Conservation (phyloP, 129 eudicot species). For the Glebionis coronaria region DNA sequence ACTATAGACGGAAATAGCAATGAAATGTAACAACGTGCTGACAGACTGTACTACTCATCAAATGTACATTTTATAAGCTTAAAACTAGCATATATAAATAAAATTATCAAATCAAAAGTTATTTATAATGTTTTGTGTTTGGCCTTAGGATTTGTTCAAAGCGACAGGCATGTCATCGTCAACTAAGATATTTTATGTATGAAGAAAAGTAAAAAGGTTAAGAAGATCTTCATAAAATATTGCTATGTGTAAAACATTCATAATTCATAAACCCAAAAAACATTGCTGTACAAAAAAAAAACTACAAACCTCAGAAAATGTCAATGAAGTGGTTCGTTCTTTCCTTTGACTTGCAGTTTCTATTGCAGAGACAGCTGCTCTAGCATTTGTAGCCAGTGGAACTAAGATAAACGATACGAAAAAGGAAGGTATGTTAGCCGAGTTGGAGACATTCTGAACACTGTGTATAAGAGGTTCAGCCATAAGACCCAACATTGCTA, state of each 20-base stretch:
- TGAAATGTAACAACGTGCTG: too few relatives aligned
- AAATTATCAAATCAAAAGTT: too few relatives aligned
- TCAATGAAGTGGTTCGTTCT: conserved; percentile 54
- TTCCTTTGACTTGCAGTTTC: conserved; percentile 43
- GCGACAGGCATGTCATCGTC: too few relatives aligned
- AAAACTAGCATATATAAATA: too few relatives aligned
- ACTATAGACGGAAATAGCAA: too few relatives aligned
- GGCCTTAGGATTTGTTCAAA: too few relatives aligned
- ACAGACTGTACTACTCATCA: too few relatives aligned
- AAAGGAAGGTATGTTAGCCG: conserved; percentile 54
- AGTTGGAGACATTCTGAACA: conserved; percentile 55
- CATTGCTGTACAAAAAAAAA: background rate
- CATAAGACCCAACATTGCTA: conserved; percentile 46
- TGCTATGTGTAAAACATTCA: background rate
- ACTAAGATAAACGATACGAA: conserved; percentile 56
- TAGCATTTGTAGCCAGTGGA: conserved; percentile 72
- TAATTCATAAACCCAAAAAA: too few relatives aligned
- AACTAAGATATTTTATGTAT: too few relatives aligned
- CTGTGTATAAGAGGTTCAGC: conserved; percentile 80
- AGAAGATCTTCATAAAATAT: background rate
- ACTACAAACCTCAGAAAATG: conserved; percentile 69
- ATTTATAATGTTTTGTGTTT: too few relatives aligned
- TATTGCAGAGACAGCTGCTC: conserved; percentile 57
- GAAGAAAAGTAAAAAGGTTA: background rate
- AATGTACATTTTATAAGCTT: too few relatives aligned